Conservation (phyloP, 169 alveolate genomes). For the Neospora caninum region DNA sequence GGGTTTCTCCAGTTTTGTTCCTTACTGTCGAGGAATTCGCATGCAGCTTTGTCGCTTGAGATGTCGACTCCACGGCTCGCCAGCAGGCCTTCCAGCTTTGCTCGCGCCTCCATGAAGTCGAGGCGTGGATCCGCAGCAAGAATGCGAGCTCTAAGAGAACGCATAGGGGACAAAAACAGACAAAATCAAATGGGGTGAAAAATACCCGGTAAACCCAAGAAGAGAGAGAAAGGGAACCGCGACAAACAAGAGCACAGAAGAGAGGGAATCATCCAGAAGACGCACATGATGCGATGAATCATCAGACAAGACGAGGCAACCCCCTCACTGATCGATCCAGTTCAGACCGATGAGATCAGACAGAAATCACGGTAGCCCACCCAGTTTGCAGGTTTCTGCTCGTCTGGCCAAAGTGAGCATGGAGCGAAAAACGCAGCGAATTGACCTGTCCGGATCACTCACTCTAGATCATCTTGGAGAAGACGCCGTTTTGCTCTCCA, state of each 20-base stretch:
- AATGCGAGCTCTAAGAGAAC: not conserved
- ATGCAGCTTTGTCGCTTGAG: not conserved
- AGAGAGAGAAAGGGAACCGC: not conserved
- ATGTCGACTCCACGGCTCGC: not conserved
- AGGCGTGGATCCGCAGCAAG: not conserved
- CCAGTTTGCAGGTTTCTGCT: too few relatives aligned
- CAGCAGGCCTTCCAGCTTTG: not conserved
- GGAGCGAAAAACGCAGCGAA: not conserved
- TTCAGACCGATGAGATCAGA: too few relatives aligned
- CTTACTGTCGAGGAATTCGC: not conserved
- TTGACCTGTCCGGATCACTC: not conserved
- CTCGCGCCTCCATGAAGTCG: not conserved
- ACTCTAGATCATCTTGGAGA: constrained; percentile 42
- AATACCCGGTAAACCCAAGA: not conserved
- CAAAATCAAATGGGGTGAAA: too few relatives aligned
- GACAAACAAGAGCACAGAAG: not conserved
- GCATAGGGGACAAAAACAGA: not conserved
- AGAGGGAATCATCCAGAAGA: not conserved
- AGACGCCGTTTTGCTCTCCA: constrained; percentile 78
- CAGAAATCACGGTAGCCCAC: too few relatives aligned
- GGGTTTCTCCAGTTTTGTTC: not conserved
- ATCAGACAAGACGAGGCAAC: not conserved
- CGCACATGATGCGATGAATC: not conserved
- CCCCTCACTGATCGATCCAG: not conserved
- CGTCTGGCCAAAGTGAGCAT: too few relatives aligned